Percentiles rank a stretch among this genome's conserved stretches.
Conservation (phyloP, 2,329 filamentous ascomycete genomes). For the Cladophialophora immunda region DNA sequence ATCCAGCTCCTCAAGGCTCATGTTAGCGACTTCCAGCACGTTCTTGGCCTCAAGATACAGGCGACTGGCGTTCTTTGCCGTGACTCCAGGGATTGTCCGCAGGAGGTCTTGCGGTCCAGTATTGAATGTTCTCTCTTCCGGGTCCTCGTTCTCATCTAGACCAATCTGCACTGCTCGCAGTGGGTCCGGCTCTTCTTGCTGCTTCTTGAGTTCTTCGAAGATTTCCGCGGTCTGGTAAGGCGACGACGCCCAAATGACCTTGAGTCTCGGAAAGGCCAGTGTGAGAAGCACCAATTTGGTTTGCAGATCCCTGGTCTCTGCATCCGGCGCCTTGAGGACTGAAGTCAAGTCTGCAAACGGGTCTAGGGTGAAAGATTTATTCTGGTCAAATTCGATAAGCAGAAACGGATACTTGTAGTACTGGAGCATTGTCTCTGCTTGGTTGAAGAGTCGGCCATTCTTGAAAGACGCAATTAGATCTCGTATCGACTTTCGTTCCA, state of each 20-base stretch:
- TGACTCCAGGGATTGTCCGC: constrained; percentile 82
- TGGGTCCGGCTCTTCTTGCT: constrained; percentile 89
- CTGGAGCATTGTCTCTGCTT: constrained; percentile 92
- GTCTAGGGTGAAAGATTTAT: constrained; percentile 95
- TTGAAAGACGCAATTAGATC: constrained; percentile 92
- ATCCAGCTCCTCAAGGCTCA: constrained; percentile 76
- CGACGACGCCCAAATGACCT: constrained; percentile 91
- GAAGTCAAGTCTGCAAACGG: constrained; percentile 69
- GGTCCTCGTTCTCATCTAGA: constrained; percentile 66
- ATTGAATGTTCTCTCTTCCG: constrained; percentile 76
- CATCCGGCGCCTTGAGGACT: constrained; percentile 69
- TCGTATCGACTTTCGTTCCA: constrained; percentile 92
- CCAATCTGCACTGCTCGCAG: constrained; percentile 85
- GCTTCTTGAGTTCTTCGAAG: constrained; percentile 90
- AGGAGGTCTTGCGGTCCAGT: constrained; percentile 91
- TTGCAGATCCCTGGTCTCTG: constrained; percentile 78
- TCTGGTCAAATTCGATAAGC: constrained; percentile 96
- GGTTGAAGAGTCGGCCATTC: constrained; percentile 89
- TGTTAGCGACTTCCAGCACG: constrained; percentile 84
- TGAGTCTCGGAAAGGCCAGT: constrained; percentile 85
- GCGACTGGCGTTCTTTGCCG: constrained; percentile 76
- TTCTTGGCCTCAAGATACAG: constrained; percentile 78
- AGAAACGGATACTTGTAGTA: constrained; percentile 91
- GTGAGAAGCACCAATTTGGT: constrained; percentile 91
- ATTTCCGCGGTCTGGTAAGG: constrained; percentile 98